A percentile compares a stretch with the other conserved stretches of the same genome.
Conservation (phyloP, 164 flowering plant species). For the Echeveria elegans region DNA sequence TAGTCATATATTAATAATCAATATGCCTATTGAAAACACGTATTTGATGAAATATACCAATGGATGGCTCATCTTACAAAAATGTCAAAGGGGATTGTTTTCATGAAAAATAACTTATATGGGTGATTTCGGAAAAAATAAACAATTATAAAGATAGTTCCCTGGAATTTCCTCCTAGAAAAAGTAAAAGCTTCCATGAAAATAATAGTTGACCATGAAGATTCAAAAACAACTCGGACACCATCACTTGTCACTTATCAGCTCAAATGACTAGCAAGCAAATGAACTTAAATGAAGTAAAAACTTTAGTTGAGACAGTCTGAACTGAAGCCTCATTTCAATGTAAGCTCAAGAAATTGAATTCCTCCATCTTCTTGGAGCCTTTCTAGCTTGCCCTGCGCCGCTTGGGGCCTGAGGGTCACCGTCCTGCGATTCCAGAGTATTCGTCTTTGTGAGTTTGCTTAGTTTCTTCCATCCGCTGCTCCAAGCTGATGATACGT, state of each 20-base stretch:
- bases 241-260: background rate
- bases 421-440: background rate
- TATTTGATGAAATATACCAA: too few species aligned
- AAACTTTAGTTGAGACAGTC: background rate
- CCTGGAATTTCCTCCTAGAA: too few species aligned
- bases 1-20: too few species aligned
- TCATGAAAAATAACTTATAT: too few species aligned
- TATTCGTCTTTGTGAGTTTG: background rate
- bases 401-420: background rate
- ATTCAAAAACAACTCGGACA: background rate
- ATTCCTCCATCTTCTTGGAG: conserved; percentile 8
- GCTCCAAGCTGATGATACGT: conserved; percentile 30
- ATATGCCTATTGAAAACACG: too few species aligned
- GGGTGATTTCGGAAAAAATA: too few species aligned
- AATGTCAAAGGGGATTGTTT: too few species aligned
- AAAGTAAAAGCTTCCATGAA: background rate
- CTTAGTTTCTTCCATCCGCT: conserved; percentile 42
- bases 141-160: too few species aligned
- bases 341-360: background rate
- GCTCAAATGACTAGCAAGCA: background rate
- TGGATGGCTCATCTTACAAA: too few species aligned
- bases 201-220: background rate
- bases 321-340: background rate
- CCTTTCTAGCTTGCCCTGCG: background rate
- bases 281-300: too few species aligned